Base-by-base conservation (phyloP, 2,329 filamentous ascomycete genomes). In the Lecanicillium sp. region DNA sequence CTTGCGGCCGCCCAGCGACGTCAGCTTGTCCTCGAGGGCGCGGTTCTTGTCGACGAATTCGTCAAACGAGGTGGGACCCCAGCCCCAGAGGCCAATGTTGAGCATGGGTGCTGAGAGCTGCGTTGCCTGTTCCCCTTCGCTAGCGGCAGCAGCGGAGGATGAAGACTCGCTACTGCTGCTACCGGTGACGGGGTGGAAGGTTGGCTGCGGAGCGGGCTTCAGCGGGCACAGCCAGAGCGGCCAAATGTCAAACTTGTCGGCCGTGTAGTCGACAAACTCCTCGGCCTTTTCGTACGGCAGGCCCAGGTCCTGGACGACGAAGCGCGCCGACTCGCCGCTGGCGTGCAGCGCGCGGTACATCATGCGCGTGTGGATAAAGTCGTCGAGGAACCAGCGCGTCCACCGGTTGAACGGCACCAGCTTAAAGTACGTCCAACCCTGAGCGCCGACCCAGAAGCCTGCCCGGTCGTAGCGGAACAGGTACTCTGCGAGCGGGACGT, bases 81-180 rank as follows among this genome's bases (percentile, higher is more conserved):
- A 84, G 9, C 86, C 87, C 87, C 87, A 94, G 27, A 94, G 74
- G n/a, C 77, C 77, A 33, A 81, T 66, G 53, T 81, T 81, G 42
- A 81, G 69, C 60, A 78, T 72, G 44, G 59, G 65, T 48, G 29
- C 44, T 18, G 17, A 39, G 36, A 29, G 32, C 35, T 20, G 33
- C 37, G 54, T 36, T 50, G 48, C 30, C 50, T 47, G 5, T 46
- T 38, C 6, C 33, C 25, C 33, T 36, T 32, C 14, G 14, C 28
- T 28, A 22, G 18, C 27, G 33, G 41, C 42, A 15, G 48, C 42
- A 29, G 47, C 45, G 35, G 46, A 27, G 25, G 25, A 12, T 22
- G 48, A 22, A 34, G 36, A 12, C 33, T 42, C 17, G 4, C 46
- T 42, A 13, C 60, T 54, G 6, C 50, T 51, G 45, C 61, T 54